phyloP scores from a whole-genome alignment of 2,329 filamentous ascomycete species.

The Fusarium siculi region DNA sequence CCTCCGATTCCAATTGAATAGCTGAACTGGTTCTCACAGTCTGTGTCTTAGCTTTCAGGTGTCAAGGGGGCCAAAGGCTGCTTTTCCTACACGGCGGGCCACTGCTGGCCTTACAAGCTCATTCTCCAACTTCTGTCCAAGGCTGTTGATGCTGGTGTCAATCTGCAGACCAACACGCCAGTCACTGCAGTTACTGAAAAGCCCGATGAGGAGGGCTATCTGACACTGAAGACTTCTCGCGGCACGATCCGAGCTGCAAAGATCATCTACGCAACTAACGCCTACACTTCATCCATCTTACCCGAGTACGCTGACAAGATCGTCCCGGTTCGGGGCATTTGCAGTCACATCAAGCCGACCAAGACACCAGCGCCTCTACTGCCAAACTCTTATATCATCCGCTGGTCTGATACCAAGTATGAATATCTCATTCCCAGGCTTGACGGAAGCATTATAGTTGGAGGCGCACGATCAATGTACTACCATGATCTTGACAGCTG shows the following conservation, averaged over 20 bases:
- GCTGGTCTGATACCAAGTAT: slow-evolving; percentile 6
- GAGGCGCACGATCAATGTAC: background rate
- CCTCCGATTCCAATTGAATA: fast-evolving
- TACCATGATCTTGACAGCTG: background rate
- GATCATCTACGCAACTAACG: background rate
- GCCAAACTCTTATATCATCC: background rate
- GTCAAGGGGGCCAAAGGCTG: background rate
- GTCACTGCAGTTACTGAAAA: background rate
- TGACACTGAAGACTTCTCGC: background rate
- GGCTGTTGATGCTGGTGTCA: background rate
- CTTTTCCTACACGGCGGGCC: background rate
- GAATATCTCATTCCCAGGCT: slow-evolving; percentile 2
- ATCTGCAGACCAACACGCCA: background rate
- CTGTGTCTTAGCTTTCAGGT: background rate
- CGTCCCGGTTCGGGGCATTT: background rate
- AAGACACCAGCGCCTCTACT: background rate
- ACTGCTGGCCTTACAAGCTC: slow-evolving; percentile 4
- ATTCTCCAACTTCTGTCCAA: background rate
- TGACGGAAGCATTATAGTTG: background rate
- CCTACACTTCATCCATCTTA: background rate
- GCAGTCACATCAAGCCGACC: background rate
- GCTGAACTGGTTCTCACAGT: fast-evolving
- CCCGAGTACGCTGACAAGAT: background rate
- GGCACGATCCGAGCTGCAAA: background rate
- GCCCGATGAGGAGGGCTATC: background rate